Percentiles rank a stretch among this genome's conserved stretches.
These are phyloP conservation scores for Pelargonium australe DNA, from an alignment of 441 rosid genomes.

Conservation along the genomic window DNA sequence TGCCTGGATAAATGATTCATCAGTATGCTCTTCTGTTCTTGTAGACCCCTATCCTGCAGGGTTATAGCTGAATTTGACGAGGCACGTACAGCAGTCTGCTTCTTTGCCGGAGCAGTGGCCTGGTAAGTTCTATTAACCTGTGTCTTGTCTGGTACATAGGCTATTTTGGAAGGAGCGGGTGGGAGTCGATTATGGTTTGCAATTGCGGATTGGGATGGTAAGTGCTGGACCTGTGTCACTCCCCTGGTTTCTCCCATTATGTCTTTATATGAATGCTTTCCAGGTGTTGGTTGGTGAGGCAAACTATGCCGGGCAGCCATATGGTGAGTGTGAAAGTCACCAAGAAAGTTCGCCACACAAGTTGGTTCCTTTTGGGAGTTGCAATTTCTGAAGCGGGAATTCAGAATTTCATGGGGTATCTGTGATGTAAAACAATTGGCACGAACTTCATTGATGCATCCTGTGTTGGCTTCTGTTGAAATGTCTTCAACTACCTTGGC, in stretches of 20 bases:
- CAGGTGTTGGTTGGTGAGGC: slow-evolving; percentile 23
- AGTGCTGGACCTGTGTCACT: slow-evolving; percentile 24
- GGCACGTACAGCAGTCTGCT: slow-evolving; percentile 8
- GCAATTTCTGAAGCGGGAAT: slow-evolving; percentile 20
- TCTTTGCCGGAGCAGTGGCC: slow-evolving; percentile 23
- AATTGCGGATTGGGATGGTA: slow-evolving; percentile 18
- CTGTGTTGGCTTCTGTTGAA: slow-evolving; percentile 27
- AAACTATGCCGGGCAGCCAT: slow-evolving; percentile 21
- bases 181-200: slow-evolving; percentile 29
- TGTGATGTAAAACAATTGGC: slow-evolving; percentile 23
- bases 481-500: slow-evolving; percentile 27
- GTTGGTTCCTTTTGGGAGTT: slow-evolving; percentile 11
- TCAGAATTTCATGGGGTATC: slow-evolving; percentile 19
- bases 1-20: slow-evolving; percentile 26
- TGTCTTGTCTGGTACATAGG: slow-evolving; percentile 24
- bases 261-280: slow-evolving; percentile 19
- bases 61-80: too few relatives aligned
- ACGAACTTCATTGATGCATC: slow-evolving; percentile 19
- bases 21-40: slow-evolving; percentile 20
- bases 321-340: slow-evolving; percentile 19
- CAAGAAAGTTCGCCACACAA: slow-evolving; percentile 12
- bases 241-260: slow-evolving; percentile 22
- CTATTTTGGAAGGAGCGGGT: slow-evolving; percentile 32
- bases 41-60: too few relatives aligned
- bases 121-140: slow-evolving; percentile 21